A percentile compares a stretch with the other conserved stretches of the same genome.
These are phyloP conservation scores for Leccinum disarticulatum DNA, from an alignment of 768 basidiomycete species.

Conservation along the genomic window DNA sequence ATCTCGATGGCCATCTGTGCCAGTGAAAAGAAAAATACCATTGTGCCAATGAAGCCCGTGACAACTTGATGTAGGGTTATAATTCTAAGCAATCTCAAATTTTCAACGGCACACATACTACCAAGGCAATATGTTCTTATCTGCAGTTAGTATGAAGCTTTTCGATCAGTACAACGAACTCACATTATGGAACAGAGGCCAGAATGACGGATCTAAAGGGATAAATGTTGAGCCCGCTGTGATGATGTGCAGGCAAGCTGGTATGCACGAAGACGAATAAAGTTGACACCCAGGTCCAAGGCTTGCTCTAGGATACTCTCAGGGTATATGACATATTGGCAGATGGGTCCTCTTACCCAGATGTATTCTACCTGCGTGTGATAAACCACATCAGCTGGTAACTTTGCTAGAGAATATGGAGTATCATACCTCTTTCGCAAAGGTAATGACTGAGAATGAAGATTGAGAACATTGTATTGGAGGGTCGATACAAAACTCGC, in stretches of 20 bases:
- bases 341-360: background rate
- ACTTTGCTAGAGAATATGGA: background rate
- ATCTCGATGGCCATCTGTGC: too few relatives aligned
- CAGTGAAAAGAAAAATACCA: background rate
- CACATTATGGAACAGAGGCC: background rate
- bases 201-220: background rate
- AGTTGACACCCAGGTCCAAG: conserved; percentile 1
- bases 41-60: background rate
- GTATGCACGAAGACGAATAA: conserved; percentile 2
- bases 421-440: background rate
- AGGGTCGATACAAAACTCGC: background rate
- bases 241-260: background rate
- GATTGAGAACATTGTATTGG: background rate
- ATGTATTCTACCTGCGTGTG: conserved; percentile 4
- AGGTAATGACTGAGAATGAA: background rate
- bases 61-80: background rate
- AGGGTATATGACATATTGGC: background rate
- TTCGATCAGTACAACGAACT: background rate
- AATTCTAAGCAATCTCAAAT: background rate
- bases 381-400: background rate
- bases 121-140: background rate
- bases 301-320: background rate
- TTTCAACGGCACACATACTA: background rate
- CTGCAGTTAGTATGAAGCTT: background rate
- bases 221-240: too few relatives aligned